These are phyloP conservation scores for Globisporangium solare DNA, from an alignment of 352 stramenopile species.

Conservation along the genomic window DNA sequence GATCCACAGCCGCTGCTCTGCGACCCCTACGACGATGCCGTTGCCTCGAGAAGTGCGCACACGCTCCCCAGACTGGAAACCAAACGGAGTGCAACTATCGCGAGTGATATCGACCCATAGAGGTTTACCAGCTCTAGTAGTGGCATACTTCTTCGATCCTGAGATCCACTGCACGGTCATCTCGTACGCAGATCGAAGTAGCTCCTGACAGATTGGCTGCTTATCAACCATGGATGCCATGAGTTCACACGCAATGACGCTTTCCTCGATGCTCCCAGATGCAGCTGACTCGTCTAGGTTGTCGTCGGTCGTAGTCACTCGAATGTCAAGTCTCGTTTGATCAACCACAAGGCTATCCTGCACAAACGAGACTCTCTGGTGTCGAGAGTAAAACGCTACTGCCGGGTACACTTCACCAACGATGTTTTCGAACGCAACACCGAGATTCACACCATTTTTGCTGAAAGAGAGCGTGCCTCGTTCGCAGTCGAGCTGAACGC, in stretches of 20 bases:
- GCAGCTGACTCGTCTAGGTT: background rate
- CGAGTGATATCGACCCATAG: slow-evolving; percentile 68
- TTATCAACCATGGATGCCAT: slow-evolving; percentile 39
- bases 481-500: slow-evolving; percentile 81
- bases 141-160: slow-evolving; percentile 43
- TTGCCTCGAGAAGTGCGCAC: slow-evolving; percentile 76
- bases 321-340: background rate
- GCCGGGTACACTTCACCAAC: slow-evolving; percentile 88
- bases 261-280: slow-evolving; percentile 42
- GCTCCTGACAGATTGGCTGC: slow-evolving; percentile 15
- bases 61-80: slow-evolving; percentile 49
- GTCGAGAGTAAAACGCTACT: slow-evolving; percentile 90
- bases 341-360: slow-evolving; percentile 12
- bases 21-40: slow-evolving; percentile 60
- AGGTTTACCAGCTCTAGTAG: slow-evolving; percentile 50
- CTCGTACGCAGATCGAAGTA: slow-evolving; percentile 37
- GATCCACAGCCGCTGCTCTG: slow-evolving; percentile 64
- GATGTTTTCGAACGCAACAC: slow-evolving; percentile 90
- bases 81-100: slow-evolving; percentile 27
- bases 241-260: slow-evolving; percentile 53
- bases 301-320: background rate
- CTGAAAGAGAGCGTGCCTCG: slow-evolving; percentile 79
- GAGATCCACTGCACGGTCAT: slow-evolving; percentile 56
- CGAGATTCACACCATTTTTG: slow-evolving; percentile 86
- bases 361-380: slow-evolving; percentile 75